Conservation (phyloP, 352 stramenopile species). For the Phytophthora crassamura region DNA sequence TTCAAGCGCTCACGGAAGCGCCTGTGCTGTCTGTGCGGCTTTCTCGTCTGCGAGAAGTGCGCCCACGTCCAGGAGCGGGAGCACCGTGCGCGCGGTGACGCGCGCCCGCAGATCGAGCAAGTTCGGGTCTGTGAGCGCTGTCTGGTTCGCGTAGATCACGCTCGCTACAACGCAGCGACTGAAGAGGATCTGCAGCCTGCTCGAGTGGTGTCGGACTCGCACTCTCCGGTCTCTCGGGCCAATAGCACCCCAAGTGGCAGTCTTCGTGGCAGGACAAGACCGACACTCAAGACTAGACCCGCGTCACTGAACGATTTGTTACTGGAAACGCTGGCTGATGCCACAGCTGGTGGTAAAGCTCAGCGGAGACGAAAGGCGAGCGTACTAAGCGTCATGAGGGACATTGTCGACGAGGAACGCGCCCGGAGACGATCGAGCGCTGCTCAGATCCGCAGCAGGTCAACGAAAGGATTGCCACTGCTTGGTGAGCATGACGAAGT, state of each 20-base stretch:
- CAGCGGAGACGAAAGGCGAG: slow-evolving; percentile 38
- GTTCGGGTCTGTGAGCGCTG: slow-evolving; percentile 56
- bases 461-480: slow-evolving; percentile 18
- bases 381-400: slow-evolving; percentile 53
- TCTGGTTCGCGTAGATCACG: slow-evolving; percentile 51
- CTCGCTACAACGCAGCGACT: slow-evolving; percentile 44
- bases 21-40: slow-evolving; percentile 57
- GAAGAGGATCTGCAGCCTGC: slow-evolving; percentile 44
- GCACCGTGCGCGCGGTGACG: slow-evolving; percentile 39
- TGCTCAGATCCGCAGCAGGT: slow-evolving; percentile 25
- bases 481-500: slow-evolving; percentile 25
- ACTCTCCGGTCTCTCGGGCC: slow-evolving; percentile 7
- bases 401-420: slow-evolving; percentile 50
- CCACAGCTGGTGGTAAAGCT: slow-evolving; percentile 25
- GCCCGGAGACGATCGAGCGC: slow-evolving; percentile 31
- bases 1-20: slow-evolving; percentile 40
- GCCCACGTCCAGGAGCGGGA: slow-evolving; percentile 48
- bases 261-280: slow-evolving; percentile 17
- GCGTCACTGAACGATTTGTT: slow-evolving; percentile 44
- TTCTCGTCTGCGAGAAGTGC: slow-evolving; percentile 60
- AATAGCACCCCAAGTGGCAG: slow-evolving; percentile 31
- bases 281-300: slow-evolving; percentile 30
- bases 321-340: slow-evolving; percentile 39
- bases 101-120: slow-evolving; percentile 38
- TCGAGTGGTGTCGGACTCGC: slow-evolving; percentile 35